Conservation (phyloP, 331 rosid genomes). For the Acacia pycnantha region DNA sequence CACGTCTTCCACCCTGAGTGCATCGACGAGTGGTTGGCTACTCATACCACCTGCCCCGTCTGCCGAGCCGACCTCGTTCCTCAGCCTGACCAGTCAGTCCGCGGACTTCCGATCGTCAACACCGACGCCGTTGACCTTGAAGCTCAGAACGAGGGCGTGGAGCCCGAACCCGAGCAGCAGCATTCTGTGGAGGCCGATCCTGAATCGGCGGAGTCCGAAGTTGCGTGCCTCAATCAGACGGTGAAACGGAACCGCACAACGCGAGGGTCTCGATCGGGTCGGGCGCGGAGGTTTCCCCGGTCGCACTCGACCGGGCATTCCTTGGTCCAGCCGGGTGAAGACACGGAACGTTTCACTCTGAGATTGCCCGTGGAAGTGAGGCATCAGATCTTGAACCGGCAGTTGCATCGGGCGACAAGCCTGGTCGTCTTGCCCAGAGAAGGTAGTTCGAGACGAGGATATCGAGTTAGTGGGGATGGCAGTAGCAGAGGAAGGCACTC, state of each 20-base stretch:
- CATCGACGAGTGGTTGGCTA: constrained; percentile 77
- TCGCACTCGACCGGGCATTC: constrained; percentile 97
- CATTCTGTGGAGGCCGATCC: not conserved
- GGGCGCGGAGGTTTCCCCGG: constrained; percentile 51
- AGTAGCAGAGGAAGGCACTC: constrained; percentile 52
- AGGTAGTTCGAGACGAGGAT: constrained; percentile 66
- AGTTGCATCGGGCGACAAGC: constrained; percentile 66
- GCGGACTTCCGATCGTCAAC: not conserved
- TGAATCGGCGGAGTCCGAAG: constrained; percentile 27
- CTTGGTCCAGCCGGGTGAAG: constrained; percentile 70
- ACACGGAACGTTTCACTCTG: constrained; percentile 81
- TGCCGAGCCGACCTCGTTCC: constrained; percentile 81
- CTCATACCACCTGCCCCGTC: constrained; percentile 90
- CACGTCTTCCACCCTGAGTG: constrained; percentile 95
- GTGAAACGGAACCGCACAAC: constrained; percentile 62
- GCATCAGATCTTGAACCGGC: constrained; percentile 54
- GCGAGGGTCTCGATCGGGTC: constrained; percentile 66
- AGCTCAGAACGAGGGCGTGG: constrained; percentile 39
- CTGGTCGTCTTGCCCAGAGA: constrained; percentile 58
- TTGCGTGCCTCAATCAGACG: constrained; percentile 25
- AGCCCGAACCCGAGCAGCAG: not conserved
- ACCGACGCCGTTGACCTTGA: constrained; percentile 36
- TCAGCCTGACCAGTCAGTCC: constrained; percentile 43
- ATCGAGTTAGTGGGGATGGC: constrained; percentile 54
- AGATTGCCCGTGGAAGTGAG: constrained; percentile 74